Percentiles rank a stretch among this genome's conserved stretches.
Evolutionary conservation across 495 filamentous ascomycete species (phyloP).

Genomic region (Pyronema omphalodes): DNA sequence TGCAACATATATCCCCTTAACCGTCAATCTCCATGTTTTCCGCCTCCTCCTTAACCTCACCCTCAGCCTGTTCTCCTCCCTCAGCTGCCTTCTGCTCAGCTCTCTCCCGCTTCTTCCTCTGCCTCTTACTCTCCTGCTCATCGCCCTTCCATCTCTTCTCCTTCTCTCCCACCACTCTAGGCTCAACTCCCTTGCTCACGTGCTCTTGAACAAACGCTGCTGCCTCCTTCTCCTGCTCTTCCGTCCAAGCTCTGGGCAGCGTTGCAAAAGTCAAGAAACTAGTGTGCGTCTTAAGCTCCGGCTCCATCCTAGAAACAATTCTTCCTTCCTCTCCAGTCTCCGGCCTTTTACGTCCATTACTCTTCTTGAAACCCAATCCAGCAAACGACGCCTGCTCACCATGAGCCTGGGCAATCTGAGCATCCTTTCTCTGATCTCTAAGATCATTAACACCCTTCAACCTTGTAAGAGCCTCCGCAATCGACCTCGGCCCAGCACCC

Average conservation of each 20-base stretch:
- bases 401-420: constrained; percentile 2
- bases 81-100: neutral
- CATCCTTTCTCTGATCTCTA: constrained; percentile 11
- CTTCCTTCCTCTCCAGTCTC: constrained; percentile 37
- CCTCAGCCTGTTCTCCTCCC: neutral
- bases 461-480: constrained; percentile 57
- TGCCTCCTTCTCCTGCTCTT: constrained; percentile 59
- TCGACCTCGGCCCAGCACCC: constrained; percentile 38
- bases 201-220: constrained; percentile 24
- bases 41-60: neutral
- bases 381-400: constrained; percentile 9
- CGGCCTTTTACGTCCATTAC: constrained; percentile 12
- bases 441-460: constrained; percentile 50
- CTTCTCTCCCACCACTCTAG: constrained; percentile 26
- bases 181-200: constrained; percentile 37
- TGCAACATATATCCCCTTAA: constrained; percentile 1
- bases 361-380: constrained; percentile 24
- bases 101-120: constrained; percentile 11
- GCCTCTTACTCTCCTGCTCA: constrained; percentile 12
- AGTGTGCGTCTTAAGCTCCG: constrained; percentile 85
- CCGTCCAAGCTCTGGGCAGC: constrained; percentile 66
- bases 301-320: constrained; percentile 59
- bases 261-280: constrained; percentile 89
- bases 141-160: constrained; percentile 15
- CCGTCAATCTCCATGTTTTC: constrained; percentile 12